A percentile compares a stretch with the other conserved stretches of the same genome.
phyloP scores from a whole-genome alignment of 306 rosid species.

The Prunus salicina region DNA sequence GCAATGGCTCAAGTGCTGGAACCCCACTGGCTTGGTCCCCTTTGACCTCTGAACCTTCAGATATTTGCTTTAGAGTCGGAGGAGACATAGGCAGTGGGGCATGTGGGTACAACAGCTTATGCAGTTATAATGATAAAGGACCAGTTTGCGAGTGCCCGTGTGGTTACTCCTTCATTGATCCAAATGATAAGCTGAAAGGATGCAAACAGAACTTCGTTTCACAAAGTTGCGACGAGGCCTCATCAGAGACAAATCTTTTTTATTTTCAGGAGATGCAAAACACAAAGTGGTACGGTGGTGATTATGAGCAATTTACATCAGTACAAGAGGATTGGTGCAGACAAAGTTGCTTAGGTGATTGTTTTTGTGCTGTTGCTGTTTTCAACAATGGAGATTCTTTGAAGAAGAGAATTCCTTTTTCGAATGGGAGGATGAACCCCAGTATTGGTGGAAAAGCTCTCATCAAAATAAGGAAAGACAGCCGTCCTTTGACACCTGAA shows the following conservation, averaged over 20 bases:
- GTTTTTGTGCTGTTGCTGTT: constrained; percentile 28
- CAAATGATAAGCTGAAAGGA: constrained; percentile 21
- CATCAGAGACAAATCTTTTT: constrained; percentile 2
- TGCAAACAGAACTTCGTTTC: constrained; percentile 29
- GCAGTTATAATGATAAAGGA: constrained; percentile 8
- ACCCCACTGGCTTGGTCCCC: constrained; percentile 24
- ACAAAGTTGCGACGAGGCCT: constrained; percentile 34
- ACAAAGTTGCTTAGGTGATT: constrained; percentile 27
- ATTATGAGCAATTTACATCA: neutral
- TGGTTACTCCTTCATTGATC: constrained; percentile 23
- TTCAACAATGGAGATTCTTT: neutral
- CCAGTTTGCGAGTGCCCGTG: constrained; percentile 19
- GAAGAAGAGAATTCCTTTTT: constrained; percentile 30
- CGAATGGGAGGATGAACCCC: constrained; percentile 11
- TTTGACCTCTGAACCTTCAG: constrained; percentile 8
- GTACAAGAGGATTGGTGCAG: constrained; percentile 29
- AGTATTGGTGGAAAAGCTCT: constrained; percentile 3
- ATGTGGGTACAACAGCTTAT: constrained; percentile 41
- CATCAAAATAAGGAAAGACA: constrained; percentile 21
- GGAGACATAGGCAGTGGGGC: constrained; percentile 20
- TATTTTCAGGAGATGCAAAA: neutral
- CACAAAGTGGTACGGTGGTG: constrained; percentile 13
- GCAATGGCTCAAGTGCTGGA: neutral
- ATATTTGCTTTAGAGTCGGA: constrained; percentile 6
- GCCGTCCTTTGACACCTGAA: no score